A percentile compares a stretch with the other conserved stretches of the same genome.
These are phyloP conservation scores for Colletotrichum lindemuthianum DNA, from an alignment of 2,329 filamentous ascomycete genomes.

Conservation along the genomic window DNA sequence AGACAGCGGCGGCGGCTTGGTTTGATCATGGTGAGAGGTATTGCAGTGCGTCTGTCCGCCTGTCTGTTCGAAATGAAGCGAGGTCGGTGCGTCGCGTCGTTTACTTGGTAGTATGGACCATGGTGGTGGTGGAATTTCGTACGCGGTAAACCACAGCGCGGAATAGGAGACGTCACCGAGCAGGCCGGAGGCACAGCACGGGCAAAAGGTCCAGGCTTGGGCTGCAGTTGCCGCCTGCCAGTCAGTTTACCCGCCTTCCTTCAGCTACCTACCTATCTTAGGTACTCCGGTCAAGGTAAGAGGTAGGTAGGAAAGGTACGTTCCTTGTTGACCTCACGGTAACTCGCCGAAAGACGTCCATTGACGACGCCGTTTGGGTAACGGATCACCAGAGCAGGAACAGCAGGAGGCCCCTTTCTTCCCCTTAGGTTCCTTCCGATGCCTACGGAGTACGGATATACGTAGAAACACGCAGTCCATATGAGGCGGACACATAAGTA, in stretches of 20 bases:
- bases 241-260: constrained; percentile 1
- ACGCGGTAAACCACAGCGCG: not conserved
- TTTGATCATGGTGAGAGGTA: constrained; percentile 28
- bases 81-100: constrained; percentile 26
- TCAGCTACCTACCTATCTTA: not conserved
- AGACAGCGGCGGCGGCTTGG: constrained; percentile 28
- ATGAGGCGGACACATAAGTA: too few relatives aligned
- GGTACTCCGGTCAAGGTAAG: too few relatives aligned
- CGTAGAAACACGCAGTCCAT: too few relatives aligned
- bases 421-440: too few relatives aligned
- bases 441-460: too few relatives aligned
- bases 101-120: not conserved
- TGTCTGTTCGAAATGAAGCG: constrained; percentile 20
- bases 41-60: constrained; percentile 15
- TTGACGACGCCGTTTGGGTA: too few relatives aligned
- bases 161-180: not conserved
- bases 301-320: not conserved
- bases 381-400: too few relatives aligned
- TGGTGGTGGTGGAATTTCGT: too few relatives aligned
- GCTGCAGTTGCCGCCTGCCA: constrained; percentile 2
- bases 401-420: too few relatives aligned
- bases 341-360: too few relatives aligned
- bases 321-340: not conserved
- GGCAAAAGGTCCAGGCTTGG: not conserved
- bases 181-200: not conserved